Evolutionary conservation across 2,329 filamentous ascomycete species (phyloP).

Genomic region (Colletotrichum phormii): DNA sequence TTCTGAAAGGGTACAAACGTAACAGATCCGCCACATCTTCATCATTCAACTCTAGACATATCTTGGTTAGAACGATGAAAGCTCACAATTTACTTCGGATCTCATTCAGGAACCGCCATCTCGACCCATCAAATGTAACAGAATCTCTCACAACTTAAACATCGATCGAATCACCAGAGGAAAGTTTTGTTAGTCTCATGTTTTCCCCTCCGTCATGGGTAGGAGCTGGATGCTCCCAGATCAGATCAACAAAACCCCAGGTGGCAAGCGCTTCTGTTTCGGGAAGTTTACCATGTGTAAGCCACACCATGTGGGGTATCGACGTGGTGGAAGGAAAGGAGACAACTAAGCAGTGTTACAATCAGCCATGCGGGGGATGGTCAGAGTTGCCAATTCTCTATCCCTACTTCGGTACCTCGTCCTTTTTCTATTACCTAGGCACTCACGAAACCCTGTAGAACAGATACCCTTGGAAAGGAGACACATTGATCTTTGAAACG

Average conservation of each 20-base stretch:
- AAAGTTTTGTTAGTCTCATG: neutral
- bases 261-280: slow-evolving; percentile 5
- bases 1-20: neutral
- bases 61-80: neutral
- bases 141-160: neutral
- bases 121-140: neutral
- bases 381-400: neutral
- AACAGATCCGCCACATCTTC: neutral
- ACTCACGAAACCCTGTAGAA: neutral
- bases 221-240: neutral
- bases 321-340: slow-evolving; percentile 5
- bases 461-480: neutral
- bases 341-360: neutral
- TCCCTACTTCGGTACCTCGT: neutral
- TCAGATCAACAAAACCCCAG: neutral
- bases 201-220: neutral
- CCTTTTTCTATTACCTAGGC: neutral
- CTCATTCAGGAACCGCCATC: neutral
- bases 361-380: neutral
- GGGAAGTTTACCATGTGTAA: slow-evolving; percentile 5
- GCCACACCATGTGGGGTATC: neutral
- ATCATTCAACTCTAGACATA: neutral
- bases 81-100: neutral
- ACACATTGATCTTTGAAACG: neutral
- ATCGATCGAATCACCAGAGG: neutral